Conservation (phyloP, 352 stramenopile genomes). For the Globisporangium nunn region DNA sequence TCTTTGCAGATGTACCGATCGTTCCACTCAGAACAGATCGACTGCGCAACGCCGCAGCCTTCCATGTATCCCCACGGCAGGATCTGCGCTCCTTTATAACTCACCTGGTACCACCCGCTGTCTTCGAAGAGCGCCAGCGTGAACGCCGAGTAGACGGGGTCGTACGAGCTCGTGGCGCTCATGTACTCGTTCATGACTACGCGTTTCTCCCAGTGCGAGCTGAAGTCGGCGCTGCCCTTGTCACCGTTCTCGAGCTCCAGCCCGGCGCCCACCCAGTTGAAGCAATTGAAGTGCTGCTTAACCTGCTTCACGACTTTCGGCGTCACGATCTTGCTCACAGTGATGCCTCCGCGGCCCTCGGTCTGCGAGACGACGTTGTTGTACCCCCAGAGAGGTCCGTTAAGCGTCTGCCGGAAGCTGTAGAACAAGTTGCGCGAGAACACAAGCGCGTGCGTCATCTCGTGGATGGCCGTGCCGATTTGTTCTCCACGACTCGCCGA, state of each 20-base stretch:
- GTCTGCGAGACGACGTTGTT: conserved; percentile 55
- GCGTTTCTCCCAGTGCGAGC: conserved; percentile 81
- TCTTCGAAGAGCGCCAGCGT: conserved; percentile 77
- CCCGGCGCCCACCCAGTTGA: conserved; percentile 50
- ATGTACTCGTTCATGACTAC: conserved; percentile 82
- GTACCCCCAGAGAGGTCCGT: conserved; percentile 51
- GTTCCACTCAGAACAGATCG: conserved; percentile 60
- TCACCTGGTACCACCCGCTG: conserved; percentile 76
- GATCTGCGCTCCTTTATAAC: conserved; percentile 45
- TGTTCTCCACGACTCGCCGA: conserved; percentile 44
- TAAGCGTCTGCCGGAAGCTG: conserved; percentile 57
- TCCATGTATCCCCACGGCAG: conserved; percentile 70
- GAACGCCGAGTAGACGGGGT: conserved; percentile 64
- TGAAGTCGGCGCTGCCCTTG: conserved; percentile 47
- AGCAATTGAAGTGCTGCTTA: conserved; percentile 76
- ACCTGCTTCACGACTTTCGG: conserved; percentile 52
- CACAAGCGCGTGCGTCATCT: conserved; percentile 79
- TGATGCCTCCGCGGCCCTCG: conserved; percentile 33
- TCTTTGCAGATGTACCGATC: conserved; percentile 60
- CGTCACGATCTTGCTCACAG: conserved; percentile 69
- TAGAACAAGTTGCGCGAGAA: conserved; percentile 59
- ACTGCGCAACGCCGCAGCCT: conserved; percentile 57
- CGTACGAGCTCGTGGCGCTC: conserved; percentile 69
- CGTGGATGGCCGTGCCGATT: conserved; percentile 67
- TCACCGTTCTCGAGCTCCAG: conserved; percentile 72